A percentile compares a stretch with the other conserved stretches of the same genome.
Conservation (phyloP, 202 grass and related monocot species). For the Hordeum pubiflorum region DNA sequence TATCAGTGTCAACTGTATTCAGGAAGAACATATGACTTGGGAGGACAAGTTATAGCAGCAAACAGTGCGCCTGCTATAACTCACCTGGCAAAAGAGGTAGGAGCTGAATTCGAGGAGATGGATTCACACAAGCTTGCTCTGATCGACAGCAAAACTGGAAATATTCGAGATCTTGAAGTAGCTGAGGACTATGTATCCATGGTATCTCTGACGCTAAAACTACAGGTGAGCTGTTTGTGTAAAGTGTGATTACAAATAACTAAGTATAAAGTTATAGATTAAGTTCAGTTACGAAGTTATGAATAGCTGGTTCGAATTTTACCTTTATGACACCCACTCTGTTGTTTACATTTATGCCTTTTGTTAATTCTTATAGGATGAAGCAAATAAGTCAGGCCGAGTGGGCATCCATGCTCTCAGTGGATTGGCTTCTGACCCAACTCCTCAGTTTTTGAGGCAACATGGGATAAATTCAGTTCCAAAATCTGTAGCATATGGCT, state of each 20-base stretch:
- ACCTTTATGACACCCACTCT: neutral
- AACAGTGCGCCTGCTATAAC: constrained; percentile 72
- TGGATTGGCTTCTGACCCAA: constrained; percentile 47
- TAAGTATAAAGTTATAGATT: neutral
- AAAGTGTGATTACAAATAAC: neutral
- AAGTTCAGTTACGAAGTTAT: neutral
- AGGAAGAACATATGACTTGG: constrained; percentile 65
- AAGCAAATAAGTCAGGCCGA: constrained; percentile 43
- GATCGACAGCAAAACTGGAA: constrained; percentile 54
- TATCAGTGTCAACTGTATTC: constrained; percentile 8
- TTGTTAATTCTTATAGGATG: constrained; percentile 48
- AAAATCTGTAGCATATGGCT: constrained; percentile 70
- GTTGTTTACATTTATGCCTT: neutral
- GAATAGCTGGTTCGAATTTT: neutral
- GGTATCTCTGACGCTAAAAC: constrained; percentile 52
- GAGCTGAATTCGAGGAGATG: constrained; percentile 68
- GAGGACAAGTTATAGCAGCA: constrained; percentile 79
- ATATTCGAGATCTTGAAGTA: constrained; percentile 57
- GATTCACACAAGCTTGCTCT: constrained; percentile 69
- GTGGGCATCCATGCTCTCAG: constrained; percentile 53
- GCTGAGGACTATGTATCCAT: constrained; percentile 70
- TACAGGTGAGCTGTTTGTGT: constrained; percentile 37
- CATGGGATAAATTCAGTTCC: constrained; percentile 59
- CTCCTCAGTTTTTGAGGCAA: constrained; percentile 48
- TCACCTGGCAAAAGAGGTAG: constrained; percentile 65